Percentiles rank a stretch among this genome's conserved stretches.
Evolutionary conservation across 1,284 basidiomycete genomes (phyloP).

Genomic region (Cystobasidium pallidum): DNA sequence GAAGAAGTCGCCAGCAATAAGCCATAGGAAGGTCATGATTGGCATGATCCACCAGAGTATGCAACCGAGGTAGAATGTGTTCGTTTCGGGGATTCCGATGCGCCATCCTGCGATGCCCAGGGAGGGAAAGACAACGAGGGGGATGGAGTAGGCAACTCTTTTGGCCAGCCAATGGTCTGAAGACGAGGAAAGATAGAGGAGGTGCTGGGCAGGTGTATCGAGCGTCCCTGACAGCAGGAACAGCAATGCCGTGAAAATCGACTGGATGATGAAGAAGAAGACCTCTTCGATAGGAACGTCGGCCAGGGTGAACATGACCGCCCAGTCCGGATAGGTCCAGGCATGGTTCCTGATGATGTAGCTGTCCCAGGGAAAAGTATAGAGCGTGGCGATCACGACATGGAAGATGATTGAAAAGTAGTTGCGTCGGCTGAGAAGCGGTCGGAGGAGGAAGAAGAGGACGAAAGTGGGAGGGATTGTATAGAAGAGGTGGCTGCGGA

Average conservation of each 20-base stretch:
- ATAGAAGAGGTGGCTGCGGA: conserved; percentile 39
- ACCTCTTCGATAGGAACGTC: conserved; percentile 53
- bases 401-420: conserved; percentile 43
- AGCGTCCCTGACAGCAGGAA: conserved; percentile 52
- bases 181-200: conserved; percentile 10
- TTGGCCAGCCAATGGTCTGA: background rate
- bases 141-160: conserved; percentile 6
- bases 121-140: conserved; percentile 35
- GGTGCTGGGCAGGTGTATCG: conserved; percentile 37
- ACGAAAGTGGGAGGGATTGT: conserved; percentile 36
- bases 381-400: conserved; percentile 31
- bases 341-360: conserved; percentile 45
- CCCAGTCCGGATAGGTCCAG: conserved; percentile 43
- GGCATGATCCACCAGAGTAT: conserved; percentile 53
- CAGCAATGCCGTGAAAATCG: conserved; percentile 53
- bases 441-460: conserved; percentile 36
- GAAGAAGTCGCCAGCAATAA: conserved; percentile 39
- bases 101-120: conserved; percentile 45
- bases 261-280: conserved; percentile 56
- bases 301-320: conserved; percentile 33
- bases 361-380: conserved; percentile 45
- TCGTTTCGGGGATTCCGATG: conserved; percentile 45
- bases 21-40: conserved; percentile 50
- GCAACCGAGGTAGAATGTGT: conserved; percentile 51
- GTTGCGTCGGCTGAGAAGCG: conserved; percentile 37